These are phyloP conservation scores for Nectriaceae sp. DNA, from an alignment of 2,329 filamentous ascomycete genomes.

Conservation along the genomic window DNA sequence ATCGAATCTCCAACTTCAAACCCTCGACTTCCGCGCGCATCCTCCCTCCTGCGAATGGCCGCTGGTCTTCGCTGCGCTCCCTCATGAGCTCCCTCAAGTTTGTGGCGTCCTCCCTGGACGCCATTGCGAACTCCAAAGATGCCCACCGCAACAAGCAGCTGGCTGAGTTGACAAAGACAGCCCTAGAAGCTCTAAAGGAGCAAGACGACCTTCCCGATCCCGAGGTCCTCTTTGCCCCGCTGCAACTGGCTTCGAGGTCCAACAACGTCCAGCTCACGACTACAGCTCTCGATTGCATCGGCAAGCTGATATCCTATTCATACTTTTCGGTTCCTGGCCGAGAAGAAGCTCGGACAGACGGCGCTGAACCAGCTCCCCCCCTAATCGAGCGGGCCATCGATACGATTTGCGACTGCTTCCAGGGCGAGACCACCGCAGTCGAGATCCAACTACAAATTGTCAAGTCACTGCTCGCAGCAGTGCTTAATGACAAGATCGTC, in stretches of 20 bases:
- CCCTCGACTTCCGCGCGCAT: conserved; percentile 2
- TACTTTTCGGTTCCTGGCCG: conserved; percentile 81
- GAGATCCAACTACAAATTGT: conserved; percentile 98
- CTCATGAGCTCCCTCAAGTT: conserved; percentile 94
- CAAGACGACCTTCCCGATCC: conserved; percentile 84
- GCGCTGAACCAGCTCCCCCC: conserved; percentile 54
- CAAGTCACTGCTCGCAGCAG: conserved; percentile 92
- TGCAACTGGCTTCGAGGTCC: conserved; percentile 87
- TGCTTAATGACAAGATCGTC: conserved; percentile 97
- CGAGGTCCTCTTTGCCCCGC: conserved; percentile 85
- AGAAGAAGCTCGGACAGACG: conserved; percentile 44
- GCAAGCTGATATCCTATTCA: conserved; percentile 97
- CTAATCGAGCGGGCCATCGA: conserved; percentile 97
- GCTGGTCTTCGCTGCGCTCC: conserved; percentile 45
- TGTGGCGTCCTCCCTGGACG: conserved; percentile 89
- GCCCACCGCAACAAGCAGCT: conserved; percentile 84
- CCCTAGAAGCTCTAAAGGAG: conserved; percentile 83
- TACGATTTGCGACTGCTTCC: conserved; percentile 98
- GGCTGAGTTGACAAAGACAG: conserved; percentile 77
- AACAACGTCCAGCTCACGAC: conserved; percentile 84
- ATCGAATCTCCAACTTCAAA: conserved; percentile 7
- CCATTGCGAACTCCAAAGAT: conserved; percentile 89
- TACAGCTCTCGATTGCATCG: conserved; percentile 93
- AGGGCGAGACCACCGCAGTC: conserved; percentile 88
- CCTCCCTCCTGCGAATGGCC: conserved; percentile 44